Evolutionary conservation across 2,329 filamentous ascomycete genomes (phyloP).

Genomic region (Ophiostoma fasciatum): DNA sequence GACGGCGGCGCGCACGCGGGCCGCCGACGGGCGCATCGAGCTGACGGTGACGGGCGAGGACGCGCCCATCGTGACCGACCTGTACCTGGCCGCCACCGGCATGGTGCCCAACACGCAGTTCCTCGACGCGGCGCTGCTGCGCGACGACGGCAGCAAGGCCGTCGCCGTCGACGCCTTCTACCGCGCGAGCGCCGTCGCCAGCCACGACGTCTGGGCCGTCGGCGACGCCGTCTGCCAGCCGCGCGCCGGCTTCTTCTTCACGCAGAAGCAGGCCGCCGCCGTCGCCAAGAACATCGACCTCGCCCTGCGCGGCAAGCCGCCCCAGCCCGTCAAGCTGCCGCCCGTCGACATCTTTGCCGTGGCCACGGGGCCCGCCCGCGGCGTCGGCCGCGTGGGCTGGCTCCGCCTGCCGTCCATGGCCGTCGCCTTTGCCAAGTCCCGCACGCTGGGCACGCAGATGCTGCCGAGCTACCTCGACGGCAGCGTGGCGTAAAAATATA

Average conservation of each 20-base stretch:
- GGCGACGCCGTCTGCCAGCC: slow-evolving; percentile 39
- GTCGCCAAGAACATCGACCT: slow-evolving; percentile 40
- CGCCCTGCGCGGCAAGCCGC: slow-evolving; percentile 28
- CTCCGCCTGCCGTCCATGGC: slow-evolving; percentile 35
- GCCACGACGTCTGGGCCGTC: slow-evolving; percentile 32
- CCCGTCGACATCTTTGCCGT: slow-evolving; percentile 34
- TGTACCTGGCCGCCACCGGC: slow-evolving; percentile 37
- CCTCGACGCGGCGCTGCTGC: slow-evolving; percentile 28
- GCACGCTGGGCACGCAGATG: slow-evolving; percentile 31
- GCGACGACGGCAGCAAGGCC: slow-evolving; percentile 24
- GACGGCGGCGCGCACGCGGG: slow-evolving; percentile 16
- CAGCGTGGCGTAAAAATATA: slow-evolving; percentile 32
- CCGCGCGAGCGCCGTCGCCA: slow-evolving; percentile 27
- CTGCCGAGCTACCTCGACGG: slow-evolving; percentile 32
- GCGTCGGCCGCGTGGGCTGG: slow-evolving; percentile 28
- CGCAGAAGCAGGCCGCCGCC: slow-evolving; percentile 37
- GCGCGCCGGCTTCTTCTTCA: slow-evolving; percentile 26
- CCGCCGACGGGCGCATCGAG: slow-evolving; percentile 30
- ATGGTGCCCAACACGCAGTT: slow-evolving; percentile 39
- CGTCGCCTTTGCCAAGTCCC: slow-evolving; percentile 36
- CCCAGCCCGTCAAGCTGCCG: slow-evolving; percentile 28
- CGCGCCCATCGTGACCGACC: slow-evolving; percentile 33
- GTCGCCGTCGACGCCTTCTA: slow-evolving; percentile 37
- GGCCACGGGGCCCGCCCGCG: slow-evolving; percentile 33
- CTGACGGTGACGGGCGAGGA: slow-evolving; percentile 30